A percentile compares a stretch with the other conserved stretches of the same genome.
Conservation (phyloP, 176 grass and related monocot genomes). For the Eleusine indica region DNA sequence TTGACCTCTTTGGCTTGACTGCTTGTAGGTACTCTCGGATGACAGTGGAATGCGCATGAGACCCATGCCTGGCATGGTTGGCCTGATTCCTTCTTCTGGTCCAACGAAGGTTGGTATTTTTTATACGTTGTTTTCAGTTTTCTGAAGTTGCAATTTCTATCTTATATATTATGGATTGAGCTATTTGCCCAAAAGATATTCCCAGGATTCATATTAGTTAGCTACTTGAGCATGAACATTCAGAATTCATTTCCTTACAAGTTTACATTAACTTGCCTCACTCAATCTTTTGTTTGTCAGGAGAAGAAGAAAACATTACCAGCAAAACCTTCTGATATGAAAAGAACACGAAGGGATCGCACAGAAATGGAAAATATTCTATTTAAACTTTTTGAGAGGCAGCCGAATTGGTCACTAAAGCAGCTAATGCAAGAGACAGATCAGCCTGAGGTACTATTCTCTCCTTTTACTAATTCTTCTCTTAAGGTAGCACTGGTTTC, state of each 20-base stretch:
- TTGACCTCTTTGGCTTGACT: neutral
- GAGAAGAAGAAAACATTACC: slow-evolving; percentile 76
- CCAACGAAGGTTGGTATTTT: slow-evolving; percentile 45
- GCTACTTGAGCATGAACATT: neutral
- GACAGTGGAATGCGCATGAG: slow-evolving; percentile 78
- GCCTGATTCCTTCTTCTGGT: slow-evolving; percentile 61
- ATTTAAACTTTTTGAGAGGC: slow-evolving; percentile 92
- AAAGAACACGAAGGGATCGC: slow-evolving; percentile 73
- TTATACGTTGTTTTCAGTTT: neutral
- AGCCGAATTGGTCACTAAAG: slow-evolving; percentile 90
- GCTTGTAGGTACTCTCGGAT: slow-evolving; percentile 66
- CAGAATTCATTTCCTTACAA: neutral
- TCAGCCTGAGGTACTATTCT: slow-evolving; percentile 77
- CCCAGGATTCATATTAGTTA: neutral
- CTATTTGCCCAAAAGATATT: neutral
- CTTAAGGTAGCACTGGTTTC: neutral
- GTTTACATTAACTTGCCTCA: neutral
- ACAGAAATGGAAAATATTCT: slow-evolving; percentile 82
- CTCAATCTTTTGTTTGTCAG: slow-evolving; percentile 22
- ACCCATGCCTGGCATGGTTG: slow-evolving; percentile 73
- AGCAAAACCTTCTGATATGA: slow-evolving; percentile 59
- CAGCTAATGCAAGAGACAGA: slow-evolving; percentile 85
- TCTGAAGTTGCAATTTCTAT: slow-evolving; percentile 1
- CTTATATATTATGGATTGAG: slow-evolving; percentile 4
- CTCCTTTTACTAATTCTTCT: too few relatives aligned